Conservation (phyloP, 2,329 filamentous ascomycete species). For the Drechslerella dactyloides region DNA sequence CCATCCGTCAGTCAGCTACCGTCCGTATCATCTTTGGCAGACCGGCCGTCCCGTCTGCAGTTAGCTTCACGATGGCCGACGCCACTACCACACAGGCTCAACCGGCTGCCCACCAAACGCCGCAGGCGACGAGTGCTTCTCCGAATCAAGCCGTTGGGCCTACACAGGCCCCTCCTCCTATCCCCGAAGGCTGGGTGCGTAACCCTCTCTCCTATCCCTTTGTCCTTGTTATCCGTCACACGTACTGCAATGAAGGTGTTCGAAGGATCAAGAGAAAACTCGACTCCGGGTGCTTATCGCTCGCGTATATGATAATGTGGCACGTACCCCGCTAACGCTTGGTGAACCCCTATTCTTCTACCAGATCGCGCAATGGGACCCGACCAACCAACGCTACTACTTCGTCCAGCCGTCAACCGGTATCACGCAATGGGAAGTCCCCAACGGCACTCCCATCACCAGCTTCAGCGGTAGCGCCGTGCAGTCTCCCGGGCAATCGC, state of each 20-base stretch:
- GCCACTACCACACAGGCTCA: slow-evolving; percentile 20
- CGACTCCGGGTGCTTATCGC: too few species aligned
- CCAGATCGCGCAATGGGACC: slow-evolving; percentile 56
- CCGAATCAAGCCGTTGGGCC: slow-evolving; percentile 53
- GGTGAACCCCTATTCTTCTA: slow-evolving; percentile 3
- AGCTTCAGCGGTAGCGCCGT: slow-evolving; percentile 41
- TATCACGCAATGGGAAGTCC: slow-evolving; percentile 54
- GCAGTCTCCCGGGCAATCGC: slow-evolving; percentile 6
- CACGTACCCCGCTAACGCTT: not conserved
- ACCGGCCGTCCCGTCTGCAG: not conserved
- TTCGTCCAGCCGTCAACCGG: slow-evolving; percentile 54
- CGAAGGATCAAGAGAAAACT: not conserved
- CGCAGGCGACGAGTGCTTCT: slow-evolving; percentile 52
- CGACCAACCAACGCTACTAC: slow-evolving; percentile 54
- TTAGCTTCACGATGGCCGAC: slow-evolving; percentile 33
- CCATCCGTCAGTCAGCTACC: not conserved
- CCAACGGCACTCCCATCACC: slow-evolving; percentile 31
- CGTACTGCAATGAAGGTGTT: not conserved
- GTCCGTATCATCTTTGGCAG: not conserved
- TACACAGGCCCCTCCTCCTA: slow-evolving; percentile 53
- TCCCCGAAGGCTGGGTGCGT: slow-evolving; percentile 54
- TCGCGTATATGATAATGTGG: too few species aligned
- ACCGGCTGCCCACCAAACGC: slow-evolving; percentile 24
- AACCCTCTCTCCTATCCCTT: not conserved
- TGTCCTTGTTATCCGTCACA: not conserved